Base-by-base conservation (phyloP, 164 flowering plant genomes). In the Piper longum region DNA sequence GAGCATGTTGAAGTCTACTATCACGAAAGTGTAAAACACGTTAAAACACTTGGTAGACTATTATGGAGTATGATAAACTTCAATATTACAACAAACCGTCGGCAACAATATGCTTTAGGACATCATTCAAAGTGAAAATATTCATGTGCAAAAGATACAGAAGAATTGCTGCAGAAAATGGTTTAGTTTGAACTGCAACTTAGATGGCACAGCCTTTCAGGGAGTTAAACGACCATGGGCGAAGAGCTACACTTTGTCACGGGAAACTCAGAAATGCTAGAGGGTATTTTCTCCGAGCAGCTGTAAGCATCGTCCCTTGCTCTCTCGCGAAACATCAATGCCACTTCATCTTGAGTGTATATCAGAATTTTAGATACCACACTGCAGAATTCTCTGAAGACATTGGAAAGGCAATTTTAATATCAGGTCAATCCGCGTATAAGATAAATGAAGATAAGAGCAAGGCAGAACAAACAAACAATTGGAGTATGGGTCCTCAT, bases 321-420 rank as follows among this genome's bases (percentile, higher is more conserved):
- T 56, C 62, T 59, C 55, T 48, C 57, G 16, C 67, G 54, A 43
- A 67, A 71, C 61, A 56, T 16, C 51, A 44, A 36, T 41, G 51
- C 63, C 51, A 62, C 66, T 59, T 65, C 69, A 19, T 64, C 62
- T 11, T 60, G 59, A 52, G 73, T 62, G 62, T 54, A 77, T 67
- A 74, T 69, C 67, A 70, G 62, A 66, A 76, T 69, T 62, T 73
- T 70, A 11, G 64, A 64, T 19, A 64, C 73, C 45, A 61, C 62
- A 45, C 65, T 71, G 74, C 75, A 73, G 74, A 71, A 70, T 67
- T 78, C 71, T 74, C 78, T 74, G 71, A 59, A 65, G 55, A 70
- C 60, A 18, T 60, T 66, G 54, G 13, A 56, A 2, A 4, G 45
- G 16, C 9, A 36, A 4, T 13, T 2, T 13, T 17, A 16, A 9